Percentiles rank a stretch among this genome's conserved stretches.
phyloP scores from a whole-genome alignment of 2,329 filamentous ascomycete species.

The Aureobasidium namibiae region DNA sequence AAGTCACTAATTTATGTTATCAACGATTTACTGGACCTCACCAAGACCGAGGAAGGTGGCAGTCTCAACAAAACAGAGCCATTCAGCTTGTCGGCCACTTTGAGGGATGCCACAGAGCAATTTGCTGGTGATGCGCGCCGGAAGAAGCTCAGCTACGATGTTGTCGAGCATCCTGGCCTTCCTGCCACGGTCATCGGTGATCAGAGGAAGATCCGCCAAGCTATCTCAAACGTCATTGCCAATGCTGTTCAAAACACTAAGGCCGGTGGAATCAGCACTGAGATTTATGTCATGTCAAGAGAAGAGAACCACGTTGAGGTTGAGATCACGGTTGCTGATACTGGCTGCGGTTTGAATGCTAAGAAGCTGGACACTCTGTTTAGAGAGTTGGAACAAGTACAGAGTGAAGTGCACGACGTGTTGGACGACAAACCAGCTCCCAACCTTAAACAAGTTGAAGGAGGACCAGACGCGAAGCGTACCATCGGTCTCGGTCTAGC shows the following conservation, averaged over 20 bases:
- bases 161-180: conserved; percentile 59
- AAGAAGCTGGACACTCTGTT: conserved; percentile 53
- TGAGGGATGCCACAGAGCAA: conserved; percentile 68
- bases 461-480: conserved; percentile 29
- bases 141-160: conserved; percentile 64
- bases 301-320: conserved; percentile 51
- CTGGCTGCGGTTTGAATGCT: conserved; percentile 56
- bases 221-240: conserved; percentile 71
- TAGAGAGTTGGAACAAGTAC: conserved; percentile 58
- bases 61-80: conserved; percentile 71
- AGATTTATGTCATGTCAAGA: conserved; percentile 55
- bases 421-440: conserved; percentile 27
- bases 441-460: conserved; percentile 23
- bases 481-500: conserved; percentile 77
- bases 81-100: conserved; percentile 62
- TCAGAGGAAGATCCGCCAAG: conserved; percentile 70
- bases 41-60: conserved; percentile 77
- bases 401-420: conserved; percentile 43
- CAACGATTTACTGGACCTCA: conserved; percentile 82
- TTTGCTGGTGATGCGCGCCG: conserved; percentile 67
- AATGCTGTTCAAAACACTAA: conserved; percentile 77
- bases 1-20: conserved; percentile 92
- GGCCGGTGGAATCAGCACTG: conserved; percentile 59
- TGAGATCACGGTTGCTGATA: conserved; percentile 69
- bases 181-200: conserved; percentile 70